Percentiles rank a stretch among this genome's conserved stretches.
phyloP scores from a whole-genome alignment of 1,139 yeast species.

The Hansenula sp. region DNA sequence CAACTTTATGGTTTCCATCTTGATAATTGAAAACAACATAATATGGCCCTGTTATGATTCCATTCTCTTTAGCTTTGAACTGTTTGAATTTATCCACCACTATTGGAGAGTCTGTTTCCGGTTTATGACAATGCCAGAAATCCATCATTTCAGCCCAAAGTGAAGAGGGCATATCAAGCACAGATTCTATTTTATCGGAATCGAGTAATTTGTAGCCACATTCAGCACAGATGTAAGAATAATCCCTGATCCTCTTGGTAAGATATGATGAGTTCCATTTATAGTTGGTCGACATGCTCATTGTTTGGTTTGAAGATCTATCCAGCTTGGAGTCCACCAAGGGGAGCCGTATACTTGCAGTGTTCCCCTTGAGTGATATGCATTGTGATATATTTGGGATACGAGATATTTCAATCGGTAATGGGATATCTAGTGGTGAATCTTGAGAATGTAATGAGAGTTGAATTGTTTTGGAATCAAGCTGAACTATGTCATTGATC shows the following conservation, averaged over 20 bases:
- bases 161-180: slow-evolving; percentile 77
- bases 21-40: slow-evolving; percentile 44
- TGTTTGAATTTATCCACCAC: slow-evolving; percentile 22
- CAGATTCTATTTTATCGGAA: slow-evolving; percentile 34
- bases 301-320: slow-evolving; percentile 17
- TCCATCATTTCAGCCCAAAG: slow-evolving; percentile 96
- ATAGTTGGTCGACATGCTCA: slow-evolving; percentile 16
- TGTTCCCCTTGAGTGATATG: slow-evolving; percentile 1
- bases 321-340: slow-evolving; percentile 3
- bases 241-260: background rate
- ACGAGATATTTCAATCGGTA: slow-evolving; percentile 7
- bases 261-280: slow-evolving; percentile 24
- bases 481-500: background rate
- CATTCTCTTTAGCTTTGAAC: slow-evolving; percentile 42
- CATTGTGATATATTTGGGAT: slow-evolving; percentile 7
- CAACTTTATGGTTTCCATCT: slow-evolving; percentile 14
- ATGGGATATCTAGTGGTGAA: slow-evolving; percentile 1
- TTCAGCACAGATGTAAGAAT: slow-evolving; percentile 28
- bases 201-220: slow-evolving; percentile 31
- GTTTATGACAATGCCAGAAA: slow-evolving; percentile 97
- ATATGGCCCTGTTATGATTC: slow-evolving; percentile 53
- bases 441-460: background rate
- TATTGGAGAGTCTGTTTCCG: slow-evolving; percentile 33
- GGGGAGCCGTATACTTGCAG: slow-evolving; percentile 12
- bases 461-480: slow-evolving; percentile 1